Base-by-base conservation (phyloP, 305 asterid species). In the Stenogyne calaminthoides region DNA sequence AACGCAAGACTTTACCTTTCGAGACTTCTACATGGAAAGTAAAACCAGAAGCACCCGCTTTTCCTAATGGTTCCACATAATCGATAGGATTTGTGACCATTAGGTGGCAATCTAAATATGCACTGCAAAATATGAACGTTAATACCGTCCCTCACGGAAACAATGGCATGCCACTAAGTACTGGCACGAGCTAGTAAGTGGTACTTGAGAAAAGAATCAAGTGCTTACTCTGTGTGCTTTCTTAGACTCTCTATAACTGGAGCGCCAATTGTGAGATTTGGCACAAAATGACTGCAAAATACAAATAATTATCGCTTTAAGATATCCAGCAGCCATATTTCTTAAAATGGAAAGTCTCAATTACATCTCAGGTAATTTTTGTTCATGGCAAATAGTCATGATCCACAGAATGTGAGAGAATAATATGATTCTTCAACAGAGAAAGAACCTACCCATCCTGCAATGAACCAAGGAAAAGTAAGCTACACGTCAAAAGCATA, bases 11-110 rank as follows among this genome's bases (percentile, higher is more conserved):
- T 69, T 72, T 63, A 92, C 98, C 98, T 88, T 85, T 87, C 19
- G 95, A 83, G 61, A 71, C 92, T 87, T 92, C 99, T 46, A 88
- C 88, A 47, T 94, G 99, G 83, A 94, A 94, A 39, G 99, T 91
- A 72, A 94, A 94, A 69, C 99, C 98, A 47, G 99, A 91, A 69
- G 99, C 99, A 69, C 98, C 99, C 11, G 99, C 99, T 83, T 86
- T 85, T 59, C 85, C 91, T 2, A 94, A 78, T 46, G 93, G 87
- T 61, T 91, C 97, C 42, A 92, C 96, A 58, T 95, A 92, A 83
- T 95, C 99, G 49, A 89, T 82, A 67, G 99, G 99, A 82, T 92
- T 95, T 69, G 98, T 89, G 73, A 92, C 98, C 99, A 95, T 92
- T 46, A 95, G 87, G 80, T 95, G 98, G 83, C 96, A 95, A 85